These are phyloP conservation scores for Dactylellina parvicollis DNA, from an alignment of 2,329 filamentous ascomycete species.

Conservation along the genomic window DNA sequence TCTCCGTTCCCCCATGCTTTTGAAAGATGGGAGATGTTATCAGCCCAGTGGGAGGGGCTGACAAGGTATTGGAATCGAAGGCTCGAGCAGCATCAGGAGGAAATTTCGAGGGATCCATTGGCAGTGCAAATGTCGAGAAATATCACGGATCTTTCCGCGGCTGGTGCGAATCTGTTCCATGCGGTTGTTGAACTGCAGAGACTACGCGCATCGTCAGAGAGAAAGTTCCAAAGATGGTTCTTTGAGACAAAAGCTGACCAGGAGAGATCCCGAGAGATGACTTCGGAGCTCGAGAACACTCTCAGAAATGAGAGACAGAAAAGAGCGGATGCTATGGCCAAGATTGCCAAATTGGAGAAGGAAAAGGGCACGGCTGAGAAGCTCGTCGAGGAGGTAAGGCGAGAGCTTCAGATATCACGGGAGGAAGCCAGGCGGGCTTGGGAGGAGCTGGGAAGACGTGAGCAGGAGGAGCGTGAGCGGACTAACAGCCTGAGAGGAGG, in stretches of 20 bases:
- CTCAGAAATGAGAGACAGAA: conserved; percentile 78
- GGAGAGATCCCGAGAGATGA: conserved; percentile 83
- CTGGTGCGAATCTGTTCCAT: conserved; percentile 95
- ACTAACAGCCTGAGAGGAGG: conserved; percentile 86
- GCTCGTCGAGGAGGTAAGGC: conserved; percentile 86
- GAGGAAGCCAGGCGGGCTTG: conserved; percentile 94
- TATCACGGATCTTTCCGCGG: conserved; percentile 95
- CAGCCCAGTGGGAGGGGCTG: conserved; percentile 96
- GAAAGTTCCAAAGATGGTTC: conserved; percentile 99
- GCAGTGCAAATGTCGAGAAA: conserved; percentile 90
- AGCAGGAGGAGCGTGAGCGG: conserved; percentile 90
- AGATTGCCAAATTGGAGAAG: conserved; percentile 68
- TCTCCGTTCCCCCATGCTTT: conserved; percentile 87
- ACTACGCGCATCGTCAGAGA: conserved; percentile 90
- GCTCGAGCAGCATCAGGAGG: conserved; percentile 87
- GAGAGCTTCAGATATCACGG: conserved; percentile 92
- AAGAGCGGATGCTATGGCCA: conserved; percentile 73
- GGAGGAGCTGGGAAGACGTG: conserved; percentile 93
- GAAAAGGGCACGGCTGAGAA: conserved; percentile 78
- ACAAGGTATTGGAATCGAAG: conserved; percentile 97
- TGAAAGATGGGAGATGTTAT: conserved; percentile 95
- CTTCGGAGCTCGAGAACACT: conserved; percentile 78
- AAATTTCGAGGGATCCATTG: conserved; percentile 82
- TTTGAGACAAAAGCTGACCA: conserved; percentile 91
- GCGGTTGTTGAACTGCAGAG: conserved; percentile 96